A percentile compares a stretch with the other conserved stretches of the same genome.
These are phyloP conservation scores for Pyrenochaeta sp. DNA, from an alignment of 2,329 filamentous ascomycete genomes.

Conservation along the genomic window DNA sequence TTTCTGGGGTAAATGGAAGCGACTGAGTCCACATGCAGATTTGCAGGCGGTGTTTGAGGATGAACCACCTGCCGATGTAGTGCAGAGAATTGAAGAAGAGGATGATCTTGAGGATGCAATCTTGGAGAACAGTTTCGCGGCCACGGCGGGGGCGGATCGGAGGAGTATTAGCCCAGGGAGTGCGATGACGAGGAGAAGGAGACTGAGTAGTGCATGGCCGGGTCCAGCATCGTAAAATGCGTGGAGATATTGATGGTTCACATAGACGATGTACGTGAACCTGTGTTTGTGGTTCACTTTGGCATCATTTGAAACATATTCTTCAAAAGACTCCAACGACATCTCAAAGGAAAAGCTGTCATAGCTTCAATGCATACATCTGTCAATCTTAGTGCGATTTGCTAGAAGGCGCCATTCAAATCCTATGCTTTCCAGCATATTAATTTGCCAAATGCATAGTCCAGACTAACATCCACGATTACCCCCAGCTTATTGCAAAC, in stretches of 20 bases:
- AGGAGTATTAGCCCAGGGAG: conserved; percentile 45
- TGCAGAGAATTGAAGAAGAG: conserved; percentile 59
- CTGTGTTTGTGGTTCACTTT: not conserved
- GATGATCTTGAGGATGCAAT: conserved; percentile 58
- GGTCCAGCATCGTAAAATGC: conserved; percentile 20
- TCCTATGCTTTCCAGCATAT: not conserved
- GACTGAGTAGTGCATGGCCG: conserved; percentile 49
- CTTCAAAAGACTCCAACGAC: not conserved
- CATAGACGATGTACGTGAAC: not conserved
- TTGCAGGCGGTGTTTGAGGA: conserved; percentile 77
- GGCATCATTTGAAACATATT: not conserved
- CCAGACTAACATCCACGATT: conserved; percentile 1
- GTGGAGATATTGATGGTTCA: not conserved
- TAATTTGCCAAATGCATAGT: conserved; percentile 3
- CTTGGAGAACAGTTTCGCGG: conserved; percentile 52
- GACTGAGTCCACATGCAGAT: conserved; percentile 74
- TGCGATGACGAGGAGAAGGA: conserved; percentile 40
- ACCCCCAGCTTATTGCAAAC: not conserved
- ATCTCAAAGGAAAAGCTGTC: not conserved
- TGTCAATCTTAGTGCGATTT: no score
- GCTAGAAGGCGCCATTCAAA: no score
- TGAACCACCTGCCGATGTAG: conserved; percentile 67
- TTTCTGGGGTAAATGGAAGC: conserved; percentile 67
- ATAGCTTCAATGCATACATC: not conserved
- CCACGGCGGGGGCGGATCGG: conserved; percentile 15